A percentile compares a stretch with the other conserved stretches of the same genome.
Evolutionary conservation across 1,284 basidiomycete genomes (phyloP).

Genomic region (Pseudozyma hubeiensis): DNA sequence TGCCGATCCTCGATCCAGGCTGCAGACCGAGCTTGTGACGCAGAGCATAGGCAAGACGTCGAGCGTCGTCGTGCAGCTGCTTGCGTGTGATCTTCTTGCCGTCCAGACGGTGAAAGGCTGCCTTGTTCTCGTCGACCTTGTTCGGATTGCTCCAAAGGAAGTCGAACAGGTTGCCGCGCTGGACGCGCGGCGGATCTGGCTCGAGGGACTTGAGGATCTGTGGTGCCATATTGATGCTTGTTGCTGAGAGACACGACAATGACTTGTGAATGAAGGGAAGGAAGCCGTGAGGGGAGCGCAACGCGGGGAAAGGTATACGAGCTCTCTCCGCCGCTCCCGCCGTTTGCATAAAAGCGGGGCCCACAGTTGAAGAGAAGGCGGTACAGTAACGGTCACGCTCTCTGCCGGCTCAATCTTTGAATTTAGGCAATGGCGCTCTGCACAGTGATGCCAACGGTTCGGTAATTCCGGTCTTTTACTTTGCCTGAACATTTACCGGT

Average conservation of each 20-base stretch:
- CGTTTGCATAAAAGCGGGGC: too few species aligned
- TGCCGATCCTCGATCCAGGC: conserved; percentile 54
- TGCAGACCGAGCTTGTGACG: conserved; percentile 54
- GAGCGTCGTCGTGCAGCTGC: conserved; percentile 46
- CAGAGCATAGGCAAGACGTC: conserved; percentile 51
- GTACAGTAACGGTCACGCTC: too few species aligned
- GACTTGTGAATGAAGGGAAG: neutral
- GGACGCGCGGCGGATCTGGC: conserved; percentile 26
- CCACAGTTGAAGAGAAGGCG: too few species aligned
- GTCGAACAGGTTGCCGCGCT: conserved; percentile 54
- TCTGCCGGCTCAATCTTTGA: too few species aligned
- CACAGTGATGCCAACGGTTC: too few species aligned
- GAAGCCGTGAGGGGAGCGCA: neutral
- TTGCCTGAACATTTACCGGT: too few species aligned
- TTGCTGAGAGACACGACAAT: neutral
- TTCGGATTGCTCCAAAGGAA: conserved; percentile 57
- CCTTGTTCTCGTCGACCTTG: conserved; percentile 45
- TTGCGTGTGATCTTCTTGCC: conserved; percentile 56
- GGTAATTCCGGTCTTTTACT: too few species aligned
- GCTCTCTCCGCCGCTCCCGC: too few species aligned
- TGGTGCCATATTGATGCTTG: conserved; percentile 32
- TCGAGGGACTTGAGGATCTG: conserved; percentile 52
- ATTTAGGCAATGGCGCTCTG: too few species aligned
- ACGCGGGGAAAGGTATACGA: conserved; percentile 1
- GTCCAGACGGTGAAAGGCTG: conserved; percentile 55